Evolutionary conservation across 1,284 basidiomycete species (phyloP).

Genomic region (Ganoderma leucocontextum): DNA sequence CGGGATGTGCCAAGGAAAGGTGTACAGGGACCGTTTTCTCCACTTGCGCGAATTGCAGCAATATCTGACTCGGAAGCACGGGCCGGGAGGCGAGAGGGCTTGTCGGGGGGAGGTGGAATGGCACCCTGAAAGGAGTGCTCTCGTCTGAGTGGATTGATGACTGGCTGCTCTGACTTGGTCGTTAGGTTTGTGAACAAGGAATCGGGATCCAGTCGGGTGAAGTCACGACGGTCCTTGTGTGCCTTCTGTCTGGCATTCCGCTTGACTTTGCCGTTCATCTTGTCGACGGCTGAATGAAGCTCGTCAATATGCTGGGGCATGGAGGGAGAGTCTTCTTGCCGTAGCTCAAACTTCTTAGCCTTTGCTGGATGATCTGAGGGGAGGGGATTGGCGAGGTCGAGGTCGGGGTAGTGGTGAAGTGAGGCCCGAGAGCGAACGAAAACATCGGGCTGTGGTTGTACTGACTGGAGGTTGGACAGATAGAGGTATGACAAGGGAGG

Average conservation of each 20-base stretch:
- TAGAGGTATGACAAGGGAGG: neutral
- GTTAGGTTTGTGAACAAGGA: neutral
- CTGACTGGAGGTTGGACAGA: neutral
- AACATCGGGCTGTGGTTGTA: neutral
- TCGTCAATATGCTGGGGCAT: conserved; percentile 1
- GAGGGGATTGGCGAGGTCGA: neutral
- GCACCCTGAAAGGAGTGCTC: neutral
- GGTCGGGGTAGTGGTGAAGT: neutral
- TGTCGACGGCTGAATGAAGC: conserved; percentile 6
- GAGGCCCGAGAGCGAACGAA: neutral
- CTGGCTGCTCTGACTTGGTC: neutral
- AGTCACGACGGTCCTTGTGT: neutral
- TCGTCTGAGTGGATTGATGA: neutral
- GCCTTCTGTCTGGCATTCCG: conserved; percentile 8
- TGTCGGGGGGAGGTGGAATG: neutral
- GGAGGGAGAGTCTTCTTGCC: conserved; percentile 6
- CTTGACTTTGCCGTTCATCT: conserved; percentile 3
- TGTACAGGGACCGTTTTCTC: neutral
- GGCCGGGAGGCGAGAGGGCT: neutral
- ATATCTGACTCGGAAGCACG: conserved; percentile 1
- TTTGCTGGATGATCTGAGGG: conserved; percentile 5
- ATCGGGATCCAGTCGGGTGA: neutral
- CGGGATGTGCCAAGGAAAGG: neutral
- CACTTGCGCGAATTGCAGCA: neutral
- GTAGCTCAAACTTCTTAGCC: conserved; percentile 1